Evolutionary conservation across 2,329 filamentous ascomycete species (phyloP).

Genomic region (Calonectria fujianensis): DNA sequence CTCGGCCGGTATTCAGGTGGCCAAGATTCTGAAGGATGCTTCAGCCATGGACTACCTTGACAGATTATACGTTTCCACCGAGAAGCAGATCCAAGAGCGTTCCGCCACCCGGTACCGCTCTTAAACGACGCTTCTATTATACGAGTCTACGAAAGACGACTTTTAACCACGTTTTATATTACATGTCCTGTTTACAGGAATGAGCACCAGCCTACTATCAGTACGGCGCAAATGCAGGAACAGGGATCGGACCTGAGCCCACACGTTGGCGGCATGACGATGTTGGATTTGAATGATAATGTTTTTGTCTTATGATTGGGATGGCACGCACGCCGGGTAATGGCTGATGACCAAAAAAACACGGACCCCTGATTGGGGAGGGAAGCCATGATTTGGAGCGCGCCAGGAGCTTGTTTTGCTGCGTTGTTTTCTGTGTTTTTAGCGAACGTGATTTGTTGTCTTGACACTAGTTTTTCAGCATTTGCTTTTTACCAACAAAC

Average conservation of each 20-base stretch:
- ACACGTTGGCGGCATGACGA: constrained; percentile 43
- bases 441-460: constrained; percentile 44
- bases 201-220: constrained; percentile 52
- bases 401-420: constrained; percentile 52
- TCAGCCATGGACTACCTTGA: constrained; percentile 89
- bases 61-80: constrained; percentile 87
- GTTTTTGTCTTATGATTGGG: constrained; percentile 53
- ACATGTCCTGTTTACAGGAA: constrained; percentile 49
- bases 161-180: constrained; percentile 54
- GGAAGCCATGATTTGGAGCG: constrained; percentile 50
- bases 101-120: constrained; percentile 61
- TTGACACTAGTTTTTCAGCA: constrained; percentile 33
- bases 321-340: constrained; percentile 43
- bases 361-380: constrained; percentile 48
- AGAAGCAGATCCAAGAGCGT: constrained; percentile 85
- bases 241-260: constrained; percentile 49
- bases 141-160: constrained; percentile 51
- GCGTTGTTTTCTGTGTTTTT: constrained; percentile 45
- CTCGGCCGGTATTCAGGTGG: constrained; percentile 90
- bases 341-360: constrained; percentile 44
- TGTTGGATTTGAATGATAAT: constrained; percentile 57
- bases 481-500: constrained; percentile 41
- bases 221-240: constrained; percentile 54
- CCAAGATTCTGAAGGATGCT: constrained; percentile 90
- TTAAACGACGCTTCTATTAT: constrained; percentile 50